Conservation (phyloP, 345 rosid species). For the Erucastrum elatum region DNA sequence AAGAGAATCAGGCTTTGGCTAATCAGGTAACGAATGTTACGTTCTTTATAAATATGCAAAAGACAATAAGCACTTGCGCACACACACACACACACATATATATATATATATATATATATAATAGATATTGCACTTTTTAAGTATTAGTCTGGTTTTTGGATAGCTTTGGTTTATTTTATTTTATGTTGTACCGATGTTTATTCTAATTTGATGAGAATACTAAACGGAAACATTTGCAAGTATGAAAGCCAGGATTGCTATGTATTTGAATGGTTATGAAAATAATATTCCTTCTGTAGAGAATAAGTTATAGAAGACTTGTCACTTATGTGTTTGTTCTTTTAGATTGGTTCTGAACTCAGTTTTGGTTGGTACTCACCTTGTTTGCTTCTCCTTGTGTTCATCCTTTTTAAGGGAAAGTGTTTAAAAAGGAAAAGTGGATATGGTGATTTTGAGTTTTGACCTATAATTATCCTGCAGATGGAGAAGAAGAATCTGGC, state of each 20-base stretch:
- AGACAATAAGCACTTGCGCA: not conserved
- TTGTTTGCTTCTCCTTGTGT: too few species aligned
- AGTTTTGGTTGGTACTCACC: too few species aligned
- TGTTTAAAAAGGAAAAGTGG: not conserved
- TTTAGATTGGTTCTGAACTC: too few species aligned
- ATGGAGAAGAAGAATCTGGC: not conserved
- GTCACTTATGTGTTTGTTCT: too few species aligned
- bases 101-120: not conserved
- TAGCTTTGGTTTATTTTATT: too few species aligned
- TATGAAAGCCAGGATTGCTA: not conserved
- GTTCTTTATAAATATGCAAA: not conserved
- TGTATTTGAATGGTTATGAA: not conserved
- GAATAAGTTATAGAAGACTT: not conserved
- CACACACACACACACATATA: too few species aligned
- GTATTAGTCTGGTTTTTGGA: not conserved
- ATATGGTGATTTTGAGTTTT: not conserved
- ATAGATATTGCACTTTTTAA: not conserved
- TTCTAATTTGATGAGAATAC: not conserved
- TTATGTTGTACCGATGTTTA: not conserved
- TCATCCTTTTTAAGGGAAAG: too few species aligned
- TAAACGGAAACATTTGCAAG: not conserved
- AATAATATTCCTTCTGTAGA: not conserved
- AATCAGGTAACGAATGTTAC: not conserved
- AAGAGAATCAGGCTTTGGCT: slow-evolving; percentile 1
- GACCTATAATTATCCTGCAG: slow-evolving; percentile 11